Percentiles rank a stretch among this genome's conserved stretches.
Evolutionary conservation across 2,329 filamentous ascomycete genomes (phyloP).

Genomic region (Nakataea oryzae): DNA sequence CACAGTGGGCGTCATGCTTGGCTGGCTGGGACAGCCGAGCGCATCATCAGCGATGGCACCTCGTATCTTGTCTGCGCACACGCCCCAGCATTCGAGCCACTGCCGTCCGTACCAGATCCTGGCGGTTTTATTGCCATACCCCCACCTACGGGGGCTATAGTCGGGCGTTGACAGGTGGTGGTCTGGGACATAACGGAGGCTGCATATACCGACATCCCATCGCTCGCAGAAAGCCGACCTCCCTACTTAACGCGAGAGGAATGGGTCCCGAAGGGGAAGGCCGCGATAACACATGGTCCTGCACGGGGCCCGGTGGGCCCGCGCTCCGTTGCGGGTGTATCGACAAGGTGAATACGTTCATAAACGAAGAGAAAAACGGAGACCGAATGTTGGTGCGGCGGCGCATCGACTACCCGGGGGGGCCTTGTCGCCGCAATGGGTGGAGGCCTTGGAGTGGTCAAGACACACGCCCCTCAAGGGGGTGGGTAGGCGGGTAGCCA

Average conservation of each 20-base stretch:
- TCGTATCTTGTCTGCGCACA: neutral
- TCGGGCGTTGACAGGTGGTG: neutral
- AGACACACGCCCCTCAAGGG: neutral
- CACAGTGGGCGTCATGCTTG: neutral
- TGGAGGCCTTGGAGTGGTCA: neutral
- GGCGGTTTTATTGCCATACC: neutral
- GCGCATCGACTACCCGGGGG: neutral
- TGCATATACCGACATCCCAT: neutral
- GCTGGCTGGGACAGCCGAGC: neutral
- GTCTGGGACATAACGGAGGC: neutral
- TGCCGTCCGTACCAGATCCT: neutral
- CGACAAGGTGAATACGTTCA: neutral
- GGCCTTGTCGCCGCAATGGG: neutral
- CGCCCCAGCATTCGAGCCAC: neutral
- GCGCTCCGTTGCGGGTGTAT: neutral
- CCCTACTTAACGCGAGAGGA: too few relatives aligned
- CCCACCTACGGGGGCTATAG: neutral
- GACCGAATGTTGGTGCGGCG: neutral
- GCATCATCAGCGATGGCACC: neutral
- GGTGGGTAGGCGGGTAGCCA: too few relatives aligned
- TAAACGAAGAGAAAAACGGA: neutral
- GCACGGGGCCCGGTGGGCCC: neutral
- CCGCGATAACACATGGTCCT: neutral
- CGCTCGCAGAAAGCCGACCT: neutral
- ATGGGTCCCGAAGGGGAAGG: neutral